phyloP scores from a whole-genome alignment of 805 yeast genomes.

The Ogataea sp. region DNA sequence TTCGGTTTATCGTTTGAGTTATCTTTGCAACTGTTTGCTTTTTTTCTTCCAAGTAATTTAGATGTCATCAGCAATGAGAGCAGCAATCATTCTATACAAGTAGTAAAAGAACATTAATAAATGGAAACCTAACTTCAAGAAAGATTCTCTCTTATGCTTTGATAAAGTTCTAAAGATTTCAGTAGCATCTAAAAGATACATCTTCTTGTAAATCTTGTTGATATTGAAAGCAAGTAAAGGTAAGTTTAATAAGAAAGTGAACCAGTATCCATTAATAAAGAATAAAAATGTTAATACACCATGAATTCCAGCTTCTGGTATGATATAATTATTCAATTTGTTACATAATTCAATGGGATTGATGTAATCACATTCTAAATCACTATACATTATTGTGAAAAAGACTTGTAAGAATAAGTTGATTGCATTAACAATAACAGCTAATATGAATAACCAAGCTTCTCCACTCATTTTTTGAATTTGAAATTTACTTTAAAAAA shows the following conservation, averaged over 20 bases:
- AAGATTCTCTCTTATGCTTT: conserved; percentile 88
- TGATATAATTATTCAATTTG: conserved; percentile 78
- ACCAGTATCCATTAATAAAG: conserved; percentile 87
- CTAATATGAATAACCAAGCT: conserved; percentile 54
- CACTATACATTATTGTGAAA: conserved; percentile 92
- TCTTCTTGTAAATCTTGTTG: conserved; percentile 70
- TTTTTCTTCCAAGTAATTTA: conserved; percentile 4
- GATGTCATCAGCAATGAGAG: conserved; percentile 66
- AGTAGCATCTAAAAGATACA: conserved; percentile 89
- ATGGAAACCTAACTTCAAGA: conserved; percentile 85
- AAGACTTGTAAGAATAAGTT: conserved; percentile 89
- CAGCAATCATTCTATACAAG: conserved; percentile 92
- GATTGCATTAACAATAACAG: conserved; percentile 79
- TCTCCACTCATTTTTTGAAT: conserved; percentile 24
- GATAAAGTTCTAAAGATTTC: conserved; percentile 92
- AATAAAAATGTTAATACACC: conserved; percentile 62
- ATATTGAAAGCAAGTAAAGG: conserved; percentile 82
- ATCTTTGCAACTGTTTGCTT: too few relatives aligned
- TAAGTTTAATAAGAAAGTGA: conserved; percentile 70
- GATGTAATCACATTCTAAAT: conserved; percentile 91
- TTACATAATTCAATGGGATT: conserved; percentile 96
- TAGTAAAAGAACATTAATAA: conserved; percentile 90
- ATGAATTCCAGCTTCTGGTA: conserved; percentile 86
- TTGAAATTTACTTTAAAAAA: too few relatives aligned
- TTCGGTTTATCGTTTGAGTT: too few relatives aligned